Evolutionary conservation across 139 green algal genomes (phyloP).

Genomic region (Coelastrella sp.): DNA sequence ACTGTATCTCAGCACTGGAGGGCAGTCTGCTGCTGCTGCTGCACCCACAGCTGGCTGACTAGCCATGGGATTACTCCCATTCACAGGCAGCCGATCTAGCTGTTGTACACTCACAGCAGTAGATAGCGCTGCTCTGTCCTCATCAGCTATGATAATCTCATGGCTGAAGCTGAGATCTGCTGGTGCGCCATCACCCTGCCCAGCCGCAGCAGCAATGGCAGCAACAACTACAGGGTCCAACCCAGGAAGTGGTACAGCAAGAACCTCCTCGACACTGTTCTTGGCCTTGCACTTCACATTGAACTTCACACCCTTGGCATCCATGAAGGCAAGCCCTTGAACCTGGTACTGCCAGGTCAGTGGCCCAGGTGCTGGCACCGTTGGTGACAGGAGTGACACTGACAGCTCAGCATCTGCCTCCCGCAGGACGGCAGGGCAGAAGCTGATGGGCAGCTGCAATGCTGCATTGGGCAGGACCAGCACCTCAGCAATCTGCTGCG

Average conservation of each 20-base stretch:
- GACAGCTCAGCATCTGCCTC: slow-evolving; percentile 11
- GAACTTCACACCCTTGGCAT: slow-evolving; percentile 33
- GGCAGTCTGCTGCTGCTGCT: neutral
- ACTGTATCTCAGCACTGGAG: neutral
- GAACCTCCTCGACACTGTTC: slow-evolving; percentile 8
- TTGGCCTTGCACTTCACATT: slow-evolving; percentile 19
- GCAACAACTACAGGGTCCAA: neutral
- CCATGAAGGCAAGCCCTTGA: slow-evolving; percentile 16
- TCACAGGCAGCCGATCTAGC: slow-evolving; percentile 7
- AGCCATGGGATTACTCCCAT: neutral
- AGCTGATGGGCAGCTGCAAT: slow-evolving; percentile 39
- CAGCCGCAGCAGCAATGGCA: neutral
- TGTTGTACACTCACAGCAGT: neutral
- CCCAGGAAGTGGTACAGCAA: slow-evolving; percentile 34
- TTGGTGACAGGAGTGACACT: slow-evolving; percentile 26
- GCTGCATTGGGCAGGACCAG: neutral
- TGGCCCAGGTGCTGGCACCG: slow-evolving; percentile 14
- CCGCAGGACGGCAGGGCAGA: slow-evolving; percentile 2
- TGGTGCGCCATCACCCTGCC: neutral
- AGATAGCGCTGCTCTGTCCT: slow-evolving; percentile 25
- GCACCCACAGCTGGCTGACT: neutral
- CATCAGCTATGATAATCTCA: slow-evolving; percentile 35
- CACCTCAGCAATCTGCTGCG: slow-evolving; percentile 9
- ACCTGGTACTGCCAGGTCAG: slow-evolving; percentile 29
- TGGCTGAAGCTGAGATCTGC: neutral